phyloP scores from a whole-genome alignment of 768 basidiomycete species.

The Mycena amicta region DNA sequence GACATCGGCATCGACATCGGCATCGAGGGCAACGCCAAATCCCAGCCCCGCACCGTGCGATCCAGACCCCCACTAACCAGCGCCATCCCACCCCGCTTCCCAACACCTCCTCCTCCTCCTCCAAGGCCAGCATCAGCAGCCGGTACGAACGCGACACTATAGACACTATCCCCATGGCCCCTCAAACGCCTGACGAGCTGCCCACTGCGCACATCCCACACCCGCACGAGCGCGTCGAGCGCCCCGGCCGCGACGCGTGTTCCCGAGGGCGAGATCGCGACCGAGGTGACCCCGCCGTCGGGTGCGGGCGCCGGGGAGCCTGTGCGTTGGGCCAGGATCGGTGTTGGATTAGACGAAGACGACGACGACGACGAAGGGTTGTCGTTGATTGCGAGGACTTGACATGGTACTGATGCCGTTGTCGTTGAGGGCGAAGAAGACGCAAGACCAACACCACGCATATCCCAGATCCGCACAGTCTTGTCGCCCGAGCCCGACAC shows the following conservation, averaged over 20 bases:
- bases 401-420: constrained; percentile 58
- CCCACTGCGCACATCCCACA: constrained; percentile 67
- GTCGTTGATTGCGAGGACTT: constrained; percentile 20
- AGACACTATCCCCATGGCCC: constrained; percentile 69
- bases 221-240: constrained; percentile 65
- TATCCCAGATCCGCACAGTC: constrained; percentile 32
- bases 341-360: not conserved
- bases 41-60: constrained; percentile 54
- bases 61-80: constrained; percentile 33
- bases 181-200: constrained; percentile 57
- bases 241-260: constrained; percentile 53
- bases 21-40: constrained; percentile 6
- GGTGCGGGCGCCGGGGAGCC: constrained; percentile 21
- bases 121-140: too few relatives aligned
- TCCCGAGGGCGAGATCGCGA: constrained; percentile 66
- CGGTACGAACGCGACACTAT: constrained; percentile 77
- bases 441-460: constrained; percentile 24
- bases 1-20: not conserved
- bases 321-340: constrained; percentile 1
- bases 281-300: constrained; percentile 59
- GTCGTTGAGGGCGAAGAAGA: constrained; percentile 16
- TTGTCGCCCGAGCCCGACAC: constrained; percentile 74
- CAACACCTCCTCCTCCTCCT: not conserved
- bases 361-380: constrained; percentile 35
- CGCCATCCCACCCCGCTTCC: constrained; percentile 47